phyloP scores from a whole-genome alignment of 805 yeast species.

The Starmerella apis region DNA sequence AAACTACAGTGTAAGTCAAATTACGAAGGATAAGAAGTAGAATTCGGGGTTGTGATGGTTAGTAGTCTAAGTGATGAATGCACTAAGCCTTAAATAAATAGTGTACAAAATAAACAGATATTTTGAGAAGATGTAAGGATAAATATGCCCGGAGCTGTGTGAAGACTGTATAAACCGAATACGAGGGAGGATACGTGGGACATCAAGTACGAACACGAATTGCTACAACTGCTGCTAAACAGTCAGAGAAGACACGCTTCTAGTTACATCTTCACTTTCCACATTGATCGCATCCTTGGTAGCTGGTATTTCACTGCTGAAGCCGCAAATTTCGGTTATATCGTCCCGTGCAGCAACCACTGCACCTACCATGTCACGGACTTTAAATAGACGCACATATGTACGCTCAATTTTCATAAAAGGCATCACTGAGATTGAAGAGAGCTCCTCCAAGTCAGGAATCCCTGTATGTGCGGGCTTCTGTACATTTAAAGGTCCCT shows the following conservation, averaged over 20 bases:
- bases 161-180: too few species aligned
- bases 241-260: not conserved
- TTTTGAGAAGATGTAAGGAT: too few species aligned
- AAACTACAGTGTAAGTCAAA: too few species aligned
- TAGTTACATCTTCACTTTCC: not conserved
- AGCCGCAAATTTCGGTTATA: slow-evolving; percentile 10
- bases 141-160: too few species aligned
- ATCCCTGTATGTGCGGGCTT: slow-evolving; percentile 16
- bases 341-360: slow-evolving; percentile 15
- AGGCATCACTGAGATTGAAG: slow-evolving; percentile 15
- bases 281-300: not conserved
- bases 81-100: too few species aligned
- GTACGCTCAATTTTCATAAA: slow-evolving; percentile 16
- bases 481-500: slow-evolving; percentile 11
- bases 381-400: slow-evolving; percentile 15
- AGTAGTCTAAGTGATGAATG: too few species aligned
- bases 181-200: too few species aligned
- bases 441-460: slow-evolving; percentile 12
- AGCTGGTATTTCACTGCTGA: slow-evolving; percentile 8
- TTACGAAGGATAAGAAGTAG: too few species aligned
- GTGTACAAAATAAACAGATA: too few species aligned
- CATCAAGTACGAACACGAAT: too few species aligned
- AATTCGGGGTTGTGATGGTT: too few species aligned
- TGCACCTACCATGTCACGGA: slow-evolving; percentile 17
- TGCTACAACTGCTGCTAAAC: too few species aligned